Evolutionary conservation across 2,329 filamentous ascomycete species (phyloP), one percentile per base, ranked within the genome.

Genomic region (Hymenoscyphus fraxineus): DNA sequence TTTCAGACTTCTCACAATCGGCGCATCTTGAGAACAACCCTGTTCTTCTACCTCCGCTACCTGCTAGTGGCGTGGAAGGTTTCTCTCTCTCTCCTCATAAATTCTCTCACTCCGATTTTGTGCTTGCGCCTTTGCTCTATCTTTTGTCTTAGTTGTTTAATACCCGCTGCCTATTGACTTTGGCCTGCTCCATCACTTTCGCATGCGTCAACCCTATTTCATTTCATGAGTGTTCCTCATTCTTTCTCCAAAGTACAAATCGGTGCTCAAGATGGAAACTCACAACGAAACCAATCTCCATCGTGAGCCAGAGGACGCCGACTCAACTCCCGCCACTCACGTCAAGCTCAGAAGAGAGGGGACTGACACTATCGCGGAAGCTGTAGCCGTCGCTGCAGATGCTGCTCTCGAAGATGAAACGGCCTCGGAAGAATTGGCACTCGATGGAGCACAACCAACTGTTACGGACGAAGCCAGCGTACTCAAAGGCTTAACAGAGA

Each of bases 401-500:
- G 66, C 71, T 19, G 60, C 66, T 12, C 32, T 70, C 35, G 62
- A 71, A 16, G 61, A 62, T 31, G 62, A 65, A 38, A 65, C 62
- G 35, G 32, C 65, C 12, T 67, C 70, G 58, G 70, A 71, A 58
- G 65, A 71, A 35, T 44, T 64, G 22, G 27, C 66, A 31, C 58
- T 65, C 41, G 62, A 69, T 31, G 60, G 60, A 15, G 63, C 66
- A 32, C 59, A 62, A 27, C 19, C 41, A 31, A 54, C 67, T 13
- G 63, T 68, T 15, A 60, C 61, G 40, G 73, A 76, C 59, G 74
- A 76, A 69, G 73, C 73, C 32, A 69, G 64, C 63, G 70, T 71
- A 22, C 78, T 93, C 35, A 80, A 82, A 64, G 83, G 83, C 55
- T 78, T 93, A 51, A 87, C 89, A 4, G 84, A 87, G 60, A 83